These are phyloP conservation scores for Carex sylvatica DNA, from an alignment of 202 grass and related monocot genomes.

Conservation along the genomic window DNA sequence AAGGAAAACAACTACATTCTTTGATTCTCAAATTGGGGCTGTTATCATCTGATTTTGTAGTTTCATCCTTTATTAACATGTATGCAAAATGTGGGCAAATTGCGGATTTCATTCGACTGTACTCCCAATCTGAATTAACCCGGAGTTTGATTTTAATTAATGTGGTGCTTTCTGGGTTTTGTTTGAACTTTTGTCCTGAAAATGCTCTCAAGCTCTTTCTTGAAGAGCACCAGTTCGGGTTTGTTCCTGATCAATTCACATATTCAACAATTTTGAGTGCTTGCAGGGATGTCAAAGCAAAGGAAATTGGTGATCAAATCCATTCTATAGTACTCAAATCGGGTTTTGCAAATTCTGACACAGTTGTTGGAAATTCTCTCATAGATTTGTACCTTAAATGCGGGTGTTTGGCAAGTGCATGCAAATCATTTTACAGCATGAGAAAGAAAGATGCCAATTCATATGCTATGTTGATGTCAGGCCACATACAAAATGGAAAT, in stretches of 20 bases:
- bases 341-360: slow-evolving; percentile 63
- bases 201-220: slow-evolving; percentile 70
- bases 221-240: slow-evolving; percentile 50
- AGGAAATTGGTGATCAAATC: slow-evolving; percentile 67
- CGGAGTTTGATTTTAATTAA: slow-evolving; percentile 57
- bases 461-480: slow-evolving; percentile 73
- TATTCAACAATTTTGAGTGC: slow-evolving; percentile 73
- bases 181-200: slow-evolving; percentile 61
- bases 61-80: slow-evolving; percentile 78
- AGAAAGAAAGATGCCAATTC: slow-evolving; percentile 68
- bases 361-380: slow-evolving; percentile 71
- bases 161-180: slow-evolving; percentile 71
- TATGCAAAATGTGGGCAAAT: slow-evolving; percentile 80
- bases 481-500: slow-evolving; percentile 73
- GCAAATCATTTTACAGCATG: slow-evolving; percentile 82
- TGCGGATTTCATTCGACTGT: slow-evolving; percentile 47
- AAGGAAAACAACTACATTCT: slow-evolving; percentile 65
- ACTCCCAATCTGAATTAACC: slow-evolving; percentile 31
- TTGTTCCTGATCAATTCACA: slow-evolving; percentile 68
- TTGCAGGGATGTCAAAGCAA: slow-evolving; percentile 63
- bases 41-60: slow-evolving; percentile 53
- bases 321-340: slow-evolving; percentile 64
- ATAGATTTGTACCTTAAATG: slow-evolving; percentile 86
- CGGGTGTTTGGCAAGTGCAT: slow-evolving; percentile 61
- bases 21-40: slow-evolving; percentile 70